Percentiles rank a stretch among this genome's conserved stretches.
These are phyloP conservation scores for Quercus engelmannii DNA, from an alignment of 306 rosid species.

Conservation along the genomic window DNA sequence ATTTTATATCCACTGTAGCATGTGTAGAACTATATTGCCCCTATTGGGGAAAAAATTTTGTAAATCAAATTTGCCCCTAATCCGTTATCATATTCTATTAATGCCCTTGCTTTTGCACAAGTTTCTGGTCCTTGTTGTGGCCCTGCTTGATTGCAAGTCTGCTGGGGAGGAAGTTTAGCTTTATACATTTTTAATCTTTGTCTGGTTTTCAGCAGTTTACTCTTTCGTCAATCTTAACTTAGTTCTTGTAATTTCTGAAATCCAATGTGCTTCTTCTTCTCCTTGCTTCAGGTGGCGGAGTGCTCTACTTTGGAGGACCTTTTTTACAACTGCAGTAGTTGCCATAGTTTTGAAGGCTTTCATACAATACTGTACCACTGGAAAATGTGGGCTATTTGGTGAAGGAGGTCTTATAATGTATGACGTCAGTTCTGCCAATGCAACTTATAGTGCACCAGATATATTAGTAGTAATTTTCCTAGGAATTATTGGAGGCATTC, in stretches of 20 bases:
- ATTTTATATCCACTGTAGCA: background rate
- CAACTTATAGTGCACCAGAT: slow-evolving; percentile 41
- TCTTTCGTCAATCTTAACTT: background rate
- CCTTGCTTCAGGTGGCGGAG: slow-evolving; percentile 73
- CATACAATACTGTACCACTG: slow-evolving; percentile 63
- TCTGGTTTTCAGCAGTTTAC: background rate
- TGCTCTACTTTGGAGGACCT: slow-evolving; percentile 89
- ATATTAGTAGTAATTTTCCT: slow-evolving; percentile 51
- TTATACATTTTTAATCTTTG: background rate
- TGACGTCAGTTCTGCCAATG: slow-evolving; percentile 46
- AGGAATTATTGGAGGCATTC: slow-evolving; percentile 70
- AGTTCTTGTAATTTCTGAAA: background rate
- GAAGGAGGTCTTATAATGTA: slow-evolving; percentile 85
- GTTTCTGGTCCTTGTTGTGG: background rate
- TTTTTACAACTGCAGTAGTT: slow-evolving; percentile 92
- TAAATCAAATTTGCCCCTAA: background rate
- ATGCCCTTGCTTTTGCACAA: background rate
- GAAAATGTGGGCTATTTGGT: slow-evolving; percentile 82
- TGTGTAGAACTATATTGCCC: background rate
- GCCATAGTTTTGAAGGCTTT: slow-evolving; percentile 68
- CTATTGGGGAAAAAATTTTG: background rate
- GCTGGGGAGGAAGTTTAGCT: background rate
- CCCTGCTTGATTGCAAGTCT: background rate
- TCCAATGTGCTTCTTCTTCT: slow-evolving; percentile 9
- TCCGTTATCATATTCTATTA: background rate